Evolutionary conservation across 352 stramenopile genomes (phyloP).

Genomic region (Phytophthora vignae): DNA sequence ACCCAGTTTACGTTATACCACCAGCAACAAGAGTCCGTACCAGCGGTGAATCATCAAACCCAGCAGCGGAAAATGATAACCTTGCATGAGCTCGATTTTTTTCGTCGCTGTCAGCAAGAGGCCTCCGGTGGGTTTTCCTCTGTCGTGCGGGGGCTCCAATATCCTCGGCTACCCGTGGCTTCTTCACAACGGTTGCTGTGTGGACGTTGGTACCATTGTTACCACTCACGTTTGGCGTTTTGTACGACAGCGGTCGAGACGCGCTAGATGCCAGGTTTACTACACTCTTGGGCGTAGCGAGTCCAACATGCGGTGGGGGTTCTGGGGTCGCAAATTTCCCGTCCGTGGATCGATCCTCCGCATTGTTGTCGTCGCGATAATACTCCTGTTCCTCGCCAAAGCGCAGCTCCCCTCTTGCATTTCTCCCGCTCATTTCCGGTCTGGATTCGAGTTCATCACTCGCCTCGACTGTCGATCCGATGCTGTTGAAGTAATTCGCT

Average conservation of each 20-base stretch:
- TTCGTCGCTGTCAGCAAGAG: constrained; percentile 67
- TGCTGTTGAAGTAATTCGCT: constrained; percentile 53
- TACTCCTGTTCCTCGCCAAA: constrained; percentile 20
- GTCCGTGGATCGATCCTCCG: constrained; percentile 34
- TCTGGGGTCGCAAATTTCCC: constrained; percentile 44
- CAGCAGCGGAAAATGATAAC: constrained; percentile 65
- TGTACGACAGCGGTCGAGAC: constrained; percentile 37
- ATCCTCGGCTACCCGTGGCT: constrained; percentile 49
- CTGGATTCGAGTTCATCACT: constrained; percentile 9
- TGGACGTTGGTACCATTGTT: constrained; percentile 28
- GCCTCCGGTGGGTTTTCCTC: constrained; percentile 58
- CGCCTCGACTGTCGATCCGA: constrained; percentile 11
- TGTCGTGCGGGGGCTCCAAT: constrained; percentile 50
- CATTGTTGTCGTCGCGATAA: constrained; percentile 36
- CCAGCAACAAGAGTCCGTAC: constrained; percentile 31
- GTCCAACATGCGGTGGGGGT: constrained; percentile 27
- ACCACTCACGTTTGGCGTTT: constrained; percentile 42
- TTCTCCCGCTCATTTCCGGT: constrained; percentile 18
- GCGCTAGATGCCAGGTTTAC: constrained; percentile 8
- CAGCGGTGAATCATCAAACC: constrained; percentile 61
- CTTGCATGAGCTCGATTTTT: constrained; percentile 56
- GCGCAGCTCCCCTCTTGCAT: not conserved
- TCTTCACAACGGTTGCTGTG: constrained; percentile 58
- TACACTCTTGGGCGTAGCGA: constrained; percentile 35
- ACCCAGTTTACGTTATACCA: not conserved